phyloP scores from a whole-genome alignment of 2,329 filamentous ascomycete genomes.

The Fusarium brevicatenulatum region DNA sequence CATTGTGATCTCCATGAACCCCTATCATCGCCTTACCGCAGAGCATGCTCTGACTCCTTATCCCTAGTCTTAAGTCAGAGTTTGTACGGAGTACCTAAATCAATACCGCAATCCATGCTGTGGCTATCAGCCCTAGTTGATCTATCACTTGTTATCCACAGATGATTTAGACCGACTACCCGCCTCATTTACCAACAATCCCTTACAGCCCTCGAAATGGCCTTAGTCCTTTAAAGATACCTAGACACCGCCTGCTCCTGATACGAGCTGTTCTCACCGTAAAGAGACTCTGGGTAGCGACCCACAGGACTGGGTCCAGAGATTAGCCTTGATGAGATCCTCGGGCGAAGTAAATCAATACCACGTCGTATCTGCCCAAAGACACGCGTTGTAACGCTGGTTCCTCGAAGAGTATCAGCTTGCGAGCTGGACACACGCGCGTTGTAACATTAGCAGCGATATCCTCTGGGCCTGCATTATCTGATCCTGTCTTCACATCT shows the following conservation, averaged over 20 bases:
- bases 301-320: constrained; percentile 24
- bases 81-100: background rate
- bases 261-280: constrained; percentile 14
- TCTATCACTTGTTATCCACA: constrained; percentile 13
- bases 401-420: constrained; percentile 15
- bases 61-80: background rate
- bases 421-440: constrained; percentile 17
- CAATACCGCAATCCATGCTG: constrained; percentile 8
- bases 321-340: constrained; percentile 34
- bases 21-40: constrained; percentile 6
- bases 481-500: constrained; percentile 13
- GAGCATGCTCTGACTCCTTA: background rate
- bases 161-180: background rate
- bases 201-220: constrained; percentile 2
- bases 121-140: constrained; percentile 24
- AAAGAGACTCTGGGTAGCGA: constrained; percentile 1
- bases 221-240: background rate
- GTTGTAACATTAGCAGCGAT: constrained; percentile 20
- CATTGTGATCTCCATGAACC: constrained; percentile 9
- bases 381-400: constrained; percentile 19
- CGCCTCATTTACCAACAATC: constrained; percentile 17
- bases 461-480: constrained; percentile 2
- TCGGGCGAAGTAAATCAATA: constrained; percentile 23
- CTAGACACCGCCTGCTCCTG: background rate
- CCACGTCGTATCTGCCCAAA: constrained; percentile 14